These are phyloP conservation scores for Termitomyces sp. DNA, from an alignment of 768 basidiomycete genomes.

Conservation along the genomic window DNA sequence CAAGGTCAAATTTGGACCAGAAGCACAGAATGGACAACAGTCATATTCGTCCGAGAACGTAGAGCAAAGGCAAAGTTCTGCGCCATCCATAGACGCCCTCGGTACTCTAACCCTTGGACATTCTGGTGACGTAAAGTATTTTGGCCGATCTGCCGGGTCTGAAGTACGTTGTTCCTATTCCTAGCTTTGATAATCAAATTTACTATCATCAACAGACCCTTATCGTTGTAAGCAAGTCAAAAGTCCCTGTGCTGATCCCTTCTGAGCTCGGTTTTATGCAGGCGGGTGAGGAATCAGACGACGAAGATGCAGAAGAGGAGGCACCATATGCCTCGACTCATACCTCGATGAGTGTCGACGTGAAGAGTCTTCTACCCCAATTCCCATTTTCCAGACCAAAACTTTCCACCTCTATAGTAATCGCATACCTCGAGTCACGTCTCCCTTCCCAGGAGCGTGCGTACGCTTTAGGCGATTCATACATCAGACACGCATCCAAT, in stretches of 20 bases:
- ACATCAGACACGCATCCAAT: conserved; percentile 38
- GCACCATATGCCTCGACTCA: background rate
- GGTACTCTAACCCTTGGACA: conserved; percentile 59
- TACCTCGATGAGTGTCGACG: conserved; percentile 19
- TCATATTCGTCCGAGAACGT: conserved; percentile 14
- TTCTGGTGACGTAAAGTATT: conserved; percentile 56
- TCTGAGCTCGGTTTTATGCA: conserved; percentile 6
- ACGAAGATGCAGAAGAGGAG: conserved; percentile 19
- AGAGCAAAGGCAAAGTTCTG: conserved; percentile 28
- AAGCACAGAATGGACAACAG: conserved; percentile 24
- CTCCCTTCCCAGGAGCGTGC: conserved; percentile 43
- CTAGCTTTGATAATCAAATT: background rate
- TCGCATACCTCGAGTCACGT: conserved; percentile 30
- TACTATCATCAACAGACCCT: conserved; percentile 25
- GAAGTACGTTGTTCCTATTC: conserved; percentile 31
- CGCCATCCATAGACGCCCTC: conserved; percentile 45
- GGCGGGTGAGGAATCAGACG: conserved; percentile 23
- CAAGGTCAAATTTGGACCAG: conserved; percentile 51
- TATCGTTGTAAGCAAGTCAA: conserved; percentile 27
- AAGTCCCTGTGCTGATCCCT: background rate
- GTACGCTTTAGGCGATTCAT: conserved; percentile 31
- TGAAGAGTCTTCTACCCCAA: conserved; percentile 31
- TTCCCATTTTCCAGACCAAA: conserved; percentile 34
- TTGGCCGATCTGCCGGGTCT: conserved; percentile 60
- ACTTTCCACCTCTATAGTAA: conserved; percentile 20